Evolutionary conservation across 1,139 yeast genomes (phyloP).

Genomic region (Sugiyamaella sp.): DNA sequence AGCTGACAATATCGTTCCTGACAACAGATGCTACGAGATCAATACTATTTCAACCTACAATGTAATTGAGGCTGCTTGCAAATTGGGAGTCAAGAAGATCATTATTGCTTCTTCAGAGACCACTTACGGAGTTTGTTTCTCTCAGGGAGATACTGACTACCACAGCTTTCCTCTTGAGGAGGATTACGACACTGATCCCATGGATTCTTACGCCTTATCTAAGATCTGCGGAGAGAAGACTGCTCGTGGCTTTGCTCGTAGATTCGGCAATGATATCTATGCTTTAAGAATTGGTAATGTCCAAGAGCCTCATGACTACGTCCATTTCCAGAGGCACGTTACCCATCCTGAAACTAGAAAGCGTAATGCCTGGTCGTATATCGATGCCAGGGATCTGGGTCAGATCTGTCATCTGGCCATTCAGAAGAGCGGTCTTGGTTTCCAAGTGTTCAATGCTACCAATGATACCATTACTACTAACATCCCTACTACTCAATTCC

Average conservation of each 20-base stretch:
- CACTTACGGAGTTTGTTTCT: slow-evolving; percentile 30
- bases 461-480: slow-evolving; percentile 26
- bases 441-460: slow-evolving; percentile 26
- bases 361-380: slow-evolving; percentile 27
- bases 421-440: slow-evolving; percentile 24
- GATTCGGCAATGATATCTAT: slow-evolving; percentile 24
- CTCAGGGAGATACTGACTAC: slow-evolving; percentile 27
- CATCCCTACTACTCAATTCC: slow-evolving; percentile 24
- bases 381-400: slow-evolving; percentile 27
- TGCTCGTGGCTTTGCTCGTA: slow-evolving; percentile 29
- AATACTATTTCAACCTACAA: slow-evolving; percentile 30
- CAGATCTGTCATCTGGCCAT: slow-evolving; percentile 26
- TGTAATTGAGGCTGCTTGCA: slow-evolving; percentile 31
- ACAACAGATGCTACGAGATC: slow-evolving; percentile 27
- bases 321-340: slow-evolving; percentile 16
- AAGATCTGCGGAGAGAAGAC: slow-evolving; percentile 29
- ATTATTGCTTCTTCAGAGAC: slow-evolving; percentile 32
- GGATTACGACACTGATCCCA: slow-evolving; percentile 28
- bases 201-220: slow-evolving; percentile 32
- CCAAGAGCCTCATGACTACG: slow-evolving; percentile 23
- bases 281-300: slow-evolving; percentile 26
- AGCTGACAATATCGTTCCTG: slow-evolving; percentile 25
- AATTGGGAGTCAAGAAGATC: slow-evolving; percentile 31
- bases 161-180: slow-evolving; percentile 30
- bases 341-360: slow-evolving; percentile 20